phyloP scores from a whole-genome alignment of 2,329 filamentous ascomycete genomes.

The Phyllosticta citriasiana region DNA sequence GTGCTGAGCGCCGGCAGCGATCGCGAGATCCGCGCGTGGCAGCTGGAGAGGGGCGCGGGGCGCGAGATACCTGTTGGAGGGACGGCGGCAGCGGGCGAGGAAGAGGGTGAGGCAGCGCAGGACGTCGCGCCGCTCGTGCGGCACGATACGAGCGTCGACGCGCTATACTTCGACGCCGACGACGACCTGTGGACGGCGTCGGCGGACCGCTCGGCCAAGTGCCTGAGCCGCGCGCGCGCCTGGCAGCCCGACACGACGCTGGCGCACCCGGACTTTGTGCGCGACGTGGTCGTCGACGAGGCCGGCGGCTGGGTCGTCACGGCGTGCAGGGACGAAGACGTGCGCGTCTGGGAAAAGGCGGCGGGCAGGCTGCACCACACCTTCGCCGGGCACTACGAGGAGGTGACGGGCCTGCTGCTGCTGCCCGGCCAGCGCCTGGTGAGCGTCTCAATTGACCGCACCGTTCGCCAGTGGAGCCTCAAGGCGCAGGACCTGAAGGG shows the following conservation, averaged over 20 bases:
- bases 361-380: slow-evolving; percentile 64
- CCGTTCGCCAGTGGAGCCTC: slow-evolving; percentile 75
- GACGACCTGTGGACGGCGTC: slow-evolving; percentile 87
- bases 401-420: slow-evolving; percentile 72
- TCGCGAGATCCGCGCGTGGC: slow-evolving; percentile 63
- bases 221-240: slow-evolving; percentile 55
- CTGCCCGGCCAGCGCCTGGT: slow-evolving; percentile 44
- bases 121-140: slow-evolving; percentile 52
- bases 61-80: slow-evolving; percentile 22
- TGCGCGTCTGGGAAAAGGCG: slow-evolving; percentile 75
- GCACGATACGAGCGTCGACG: slow-evolving; percentile 88
- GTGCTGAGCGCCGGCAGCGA: slow-evolving; percentile 64
- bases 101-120: slow-evolving; percentile 19
- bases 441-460: slow-evolving; percentile 84
- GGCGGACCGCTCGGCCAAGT: slow-evolving; percentile 80
- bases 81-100: slow-evolving; percentile 17
- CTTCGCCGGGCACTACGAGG: slow-evolving; percentile 81
- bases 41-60: slow-evolving; percentile 39
- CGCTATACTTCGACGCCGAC: slow-evolving; percentile 60
- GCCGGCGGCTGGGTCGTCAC: slow-evolving; percentile 73
- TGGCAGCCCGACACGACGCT: slow-evolving; percentile 67
- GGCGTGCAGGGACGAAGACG: slow-evolving; percentile 80
- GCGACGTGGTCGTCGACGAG: slow-evolving; percentile 61
- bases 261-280: slow-evolving; percentile 80
- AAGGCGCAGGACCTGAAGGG: slow-evolving; percentile 49